phyloP scores from a whole-genome alignment of 2,329 filamentous ascomycete genomes.

The Diaporthe australafricana region DNA sequence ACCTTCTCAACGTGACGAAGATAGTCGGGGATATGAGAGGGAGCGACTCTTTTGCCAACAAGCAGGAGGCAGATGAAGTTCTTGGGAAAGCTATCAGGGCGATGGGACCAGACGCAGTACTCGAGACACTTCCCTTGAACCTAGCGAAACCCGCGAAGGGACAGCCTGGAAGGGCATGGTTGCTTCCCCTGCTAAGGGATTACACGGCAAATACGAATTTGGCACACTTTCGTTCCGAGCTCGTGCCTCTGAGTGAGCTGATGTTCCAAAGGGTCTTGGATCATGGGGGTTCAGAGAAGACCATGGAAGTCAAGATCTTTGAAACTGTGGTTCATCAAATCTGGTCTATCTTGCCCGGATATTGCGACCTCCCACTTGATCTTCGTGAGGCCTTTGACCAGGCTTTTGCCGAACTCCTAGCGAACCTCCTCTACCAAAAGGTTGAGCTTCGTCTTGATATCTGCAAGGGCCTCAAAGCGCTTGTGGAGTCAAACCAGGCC shows the following conservation, averaged over 20 bases:
- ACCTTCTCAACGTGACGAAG: slow-evolving; percentile 80
- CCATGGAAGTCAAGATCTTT: slow-evolving; percentile 97
- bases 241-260: slow-evolving; percentile 88
- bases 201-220: slow-evolving; percentile 90
- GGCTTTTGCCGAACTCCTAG: slow-evolving; percentile 86
- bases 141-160: slow-evolving; percentile 80
- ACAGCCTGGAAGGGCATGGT: slow-evolving; percentile 90
- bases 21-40: slow-evolving; percentile 87
- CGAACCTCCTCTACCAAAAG: slow-evolving; percentile 93
- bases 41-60: slow-evolving; percentile 89
- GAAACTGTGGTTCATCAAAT: slow-evolving; percentile 96
- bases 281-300: slow-evolving; percentile 85
- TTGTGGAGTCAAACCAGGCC: slow-evolving; percentile 92
- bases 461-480: slow-evolving; percentile 84
- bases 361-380: slow-evolving; percentile 92
- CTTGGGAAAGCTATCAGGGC: slow-evolving; percentile 88
- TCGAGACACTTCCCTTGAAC: slow-evolving; percentile 87
- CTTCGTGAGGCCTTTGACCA: slow-evolving; percentile 83
- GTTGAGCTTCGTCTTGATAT: slow-evolving; percentile 87
- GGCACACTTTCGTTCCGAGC: slow-evolving; percentile 84
- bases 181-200: slow-evolving; percentile 91
- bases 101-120: slow-evolving; percentile 88
- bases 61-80: slow-evolving; percentile 93
- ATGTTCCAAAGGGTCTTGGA: slow-evolving; percentile 92
- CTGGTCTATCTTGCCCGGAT: slow-evolving; percentile 93